Conservation (phyloP, 306 rosid genomes). For the Fagus crenata region DNA sequence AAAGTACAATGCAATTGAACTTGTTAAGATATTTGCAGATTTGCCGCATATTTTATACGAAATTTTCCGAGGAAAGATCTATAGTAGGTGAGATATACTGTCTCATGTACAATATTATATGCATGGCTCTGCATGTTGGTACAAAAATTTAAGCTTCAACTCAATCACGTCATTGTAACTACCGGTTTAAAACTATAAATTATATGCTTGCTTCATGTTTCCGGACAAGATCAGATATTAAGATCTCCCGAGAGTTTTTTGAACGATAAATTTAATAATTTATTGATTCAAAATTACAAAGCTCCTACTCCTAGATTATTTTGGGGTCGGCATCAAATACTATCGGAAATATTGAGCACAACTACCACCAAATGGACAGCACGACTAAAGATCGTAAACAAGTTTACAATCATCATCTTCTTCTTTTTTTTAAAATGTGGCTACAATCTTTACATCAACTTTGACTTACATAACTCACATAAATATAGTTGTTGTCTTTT, state of each 20-base stretch:
- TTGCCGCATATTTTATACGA: background rate
- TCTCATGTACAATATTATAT: conserved; percentile 26
- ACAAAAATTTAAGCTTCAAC: conserved; percentile 15
- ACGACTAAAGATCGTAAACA: background rate
- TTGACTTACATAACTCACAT: too few relatives aligned
- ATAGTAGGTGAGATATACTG: conserved; percentile 34
- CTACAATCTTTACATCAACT: too few relatives aligned
- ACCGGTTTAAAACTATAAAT: conserved; percentile 28
- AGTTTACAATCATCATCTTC: background rate
- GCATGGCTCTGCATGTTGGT: conserved; percentile 11
- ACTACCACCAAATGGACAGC: background rate
- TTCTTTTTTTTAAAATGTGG: too few relatives aligned
- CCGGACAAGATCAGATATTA: conserved; percentile 19
- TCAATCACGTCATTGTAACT: conserved; percentile 32
- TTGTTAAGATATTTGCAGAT: background rate
- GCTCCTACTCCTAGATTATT: background rate
- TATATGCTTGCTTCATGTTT: conserved; percentile 46
- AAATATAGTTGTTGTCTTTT: too few relatives aligned
- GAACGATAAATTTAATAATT: too few relatives aligned
- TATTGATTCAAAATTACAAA: background rate
- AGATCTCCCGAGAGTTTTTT: background rate
- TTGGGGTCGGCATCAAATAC: background rate
- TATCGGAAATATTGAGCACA: background rate
- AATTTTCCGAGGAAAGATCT: background rate
- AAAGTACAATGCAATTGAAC: too few relatives aligned